Percentiles rank a stretch among this genome's conserved stretches.
Conservation (phyloP, 2,329 filamentous ascomycete genomes). For the Onygena corvina region DNA sequence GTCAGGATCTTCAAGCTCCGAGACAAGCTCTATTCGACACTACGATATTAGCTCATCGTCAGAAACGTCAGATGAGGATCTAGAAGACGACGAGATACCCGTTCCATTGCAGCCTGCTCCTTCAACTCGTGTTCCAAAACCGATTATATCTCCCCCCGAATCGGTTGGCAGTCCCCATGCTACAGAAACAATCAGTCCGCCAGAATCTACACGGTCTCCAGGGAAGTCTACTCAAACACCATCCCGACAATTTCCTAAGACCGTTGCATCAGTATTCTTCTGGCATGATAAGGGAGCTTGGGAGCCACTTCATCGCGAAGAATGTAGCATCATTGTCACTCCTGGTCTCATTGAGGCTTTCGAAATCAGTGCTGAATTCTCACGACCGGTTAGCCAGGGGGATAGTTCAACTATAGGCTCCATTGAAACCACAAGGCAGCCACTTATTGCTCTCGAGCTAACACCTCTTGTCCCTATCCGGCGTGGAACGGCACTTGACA, state of each 20-base stretch:
- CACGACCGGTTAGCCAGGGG: conserved; percentile 17
- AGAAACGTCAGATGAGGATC: conserved; percentile 45
- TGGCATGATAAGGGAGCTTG: conserved; percentile 54
- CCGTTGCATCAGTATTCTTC: conserved; percentile 48
- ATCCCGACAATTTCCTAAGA: conserved; percentile 40
- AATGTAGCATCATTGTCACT: conserved; percentile 51
- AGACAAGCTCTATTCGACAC: conserved; percentile 45
- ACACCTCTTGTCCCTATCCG: conserved; percentile 84
- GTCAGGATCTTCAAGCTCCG: conserved; percentile 48
- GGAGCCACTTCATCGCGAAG: conserved; percentile 49
- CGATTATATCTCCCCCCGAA: conserved; percentile 29
- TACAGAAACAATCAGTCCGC: conserved; percentile 61
- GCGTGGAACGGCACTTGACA: conserved; percentile 81
- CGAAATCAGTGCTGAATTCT: conserved; percentile 38
- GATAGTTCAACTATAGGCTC: conserved; percentile 15
- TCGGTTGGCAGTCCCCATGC: conserved; percentile 29
- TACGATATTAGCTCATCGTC: conserved; percentile 39
- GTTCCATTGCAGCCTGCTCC: conserved; percentile 24
- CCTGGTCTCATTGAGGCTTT: conserved; percentile 55
- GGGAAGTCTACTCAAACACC: conserved; percentile 41
- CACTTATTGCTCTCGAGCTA: conserved; percentile 62
- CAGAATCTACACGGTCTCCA: conserved; percentile 55
- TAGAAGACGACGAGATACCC: conserved; percentile 39
- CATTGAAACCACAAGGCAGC: conserved; percentile 25
- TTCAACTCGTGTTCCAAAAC: conserved; percentile 29